Evolutionary conservation across 2,329 filamentous ascomycete species (phyloP).

Genomic region (Cryphonectria nitschkei): DNA sequence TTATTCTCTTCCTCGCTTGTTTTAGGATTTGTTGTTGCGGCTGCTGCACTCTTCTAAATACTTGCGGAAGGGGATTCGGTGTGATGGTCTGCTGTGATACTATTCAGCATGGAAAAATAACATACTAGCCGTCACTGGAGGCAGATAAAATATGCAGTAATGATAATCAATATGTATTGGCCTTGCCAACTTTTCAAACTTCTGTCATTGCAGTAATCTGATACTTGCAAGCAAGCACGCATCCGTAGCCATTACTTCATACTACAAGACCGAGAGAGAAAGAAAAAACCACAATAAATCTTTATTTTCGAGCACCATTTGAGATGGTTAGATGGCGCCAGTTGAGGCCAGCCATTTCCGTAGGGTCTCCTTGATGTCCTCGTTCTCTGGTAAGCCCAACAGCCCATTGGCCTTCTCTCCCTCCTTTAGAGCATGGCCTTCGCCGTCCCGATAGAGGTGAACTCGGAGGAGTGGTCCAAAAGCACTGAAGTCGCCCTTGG

Average conservation of each 20-base stretch:
- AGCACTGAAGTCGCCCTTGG: conserved; percentile 43
- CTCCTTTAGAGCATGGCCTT: conserved; percentile 36
- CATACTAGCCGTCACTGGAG: background rate
- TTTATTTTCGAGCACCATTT: background rate
- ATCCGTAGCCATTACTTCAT: no score
- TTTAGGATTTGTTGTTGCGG: background rate
- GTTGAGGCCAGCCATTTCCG: conserved; percentile 24
- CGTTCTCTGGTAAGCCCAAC: conserved; percentile 34
- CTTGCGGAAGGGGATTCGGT: background rate
- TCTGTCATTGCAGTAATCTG: background rate
- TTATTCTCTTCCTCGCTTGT: background rate
- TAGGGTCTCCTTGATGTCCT: conserved; percentile 30
- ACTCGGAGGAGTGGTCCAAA: conserved; percentile 37
- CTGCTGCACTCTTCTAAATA: background rate
- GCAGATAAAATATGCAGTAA: background rate
- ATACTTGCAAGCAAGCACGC: background rate
- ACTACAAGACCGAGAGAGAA: no score
- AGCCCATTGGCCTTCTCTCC: conserved; percentile 33
- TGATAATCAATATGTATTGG: background rate
- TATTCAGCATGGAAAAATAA: no score
- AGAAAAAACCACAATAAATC: background rate
- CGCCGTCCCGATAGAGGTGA: conserved; percentile 42
- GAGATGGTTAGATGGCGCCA: background rate
- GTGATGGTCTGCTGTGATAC: background rate
- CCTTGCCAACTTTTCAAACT: background rate